These are phyloP conservation scores for Eragrostis nindensis DNA, from an alignment of 176 grass and related monocot genomes.

Conservation along the genomic window DNA sequence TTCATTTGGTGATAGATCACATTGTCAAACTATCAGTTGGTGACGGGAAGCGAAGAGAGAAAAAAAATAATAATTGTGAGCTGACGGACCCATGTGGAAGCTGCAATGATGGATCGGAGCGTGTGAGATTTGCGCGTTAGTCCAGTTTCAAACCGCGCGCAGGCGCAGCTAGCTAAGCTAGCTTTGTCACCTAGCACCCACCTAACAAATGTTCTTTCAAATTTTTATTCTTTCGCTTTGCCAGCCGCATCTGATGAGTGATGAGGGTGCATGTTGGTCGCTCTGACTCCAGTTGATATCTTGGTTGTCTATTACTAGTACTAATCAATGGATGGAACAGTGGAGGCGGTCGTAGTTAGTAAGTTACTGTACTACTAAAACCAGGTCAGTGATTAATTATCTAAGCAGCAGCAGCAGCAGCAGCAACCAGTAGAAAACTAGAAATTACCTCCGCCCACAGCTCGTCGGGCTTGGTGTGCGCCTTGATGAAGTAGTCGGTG, in stretches of 20 bases:
- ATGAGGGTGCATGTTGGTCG: slow-evolving; percentile 30
- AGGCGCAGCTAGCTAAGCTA: not conserved
- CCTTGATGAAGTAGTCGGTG: slow-evolving; percentile 91
- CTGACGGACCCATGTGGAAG: slow-evolving; percentile 25
- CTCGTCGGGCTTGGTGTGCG: slow-evolving; percentile 66
- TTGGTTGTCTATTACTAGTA: not conserved
- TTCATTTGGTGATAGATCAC: not conserved
- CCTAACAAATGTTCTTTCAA: slow-evolving; percentile 58
- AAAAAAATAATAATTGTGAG: too few relatives aligned
- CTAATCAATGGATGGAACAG: not conserved
- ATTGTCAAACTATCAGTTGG: not conserved
- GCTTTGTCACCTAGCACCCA: slow-evolving; percentile 49
- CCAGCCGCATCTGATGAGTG: slow-evolving; percentile 1
- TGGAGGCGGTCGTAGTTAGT: too few relatives aligned
- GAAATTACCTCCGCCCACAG: slow-evolving; percentile 81
- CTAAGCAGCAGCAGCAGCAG: too few relatives aligned
- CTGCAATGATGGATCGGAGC: slow-evolving; percentile 40
- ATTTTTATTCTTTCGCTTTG: not conserved
- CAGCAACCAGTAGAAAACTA: too few relatives aligned
- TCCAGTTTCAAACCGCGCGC: slow-evolving; percentile 29
- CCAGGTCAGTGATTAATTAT: too few relatives aligned
- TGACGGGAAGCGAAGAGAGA: too few relatives aligned
- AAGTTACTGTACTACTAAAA: too few relatives aligned
- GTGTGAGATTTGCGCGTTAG: slow-evolving; percentile 45
- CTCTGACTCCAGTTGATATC: not conserved